Evolutionary conservation across 352 stramenopile genomes (phyloP), one percentile per base, ranked within the genome.

Genomic region (Phytophthora meadii): DNA sequence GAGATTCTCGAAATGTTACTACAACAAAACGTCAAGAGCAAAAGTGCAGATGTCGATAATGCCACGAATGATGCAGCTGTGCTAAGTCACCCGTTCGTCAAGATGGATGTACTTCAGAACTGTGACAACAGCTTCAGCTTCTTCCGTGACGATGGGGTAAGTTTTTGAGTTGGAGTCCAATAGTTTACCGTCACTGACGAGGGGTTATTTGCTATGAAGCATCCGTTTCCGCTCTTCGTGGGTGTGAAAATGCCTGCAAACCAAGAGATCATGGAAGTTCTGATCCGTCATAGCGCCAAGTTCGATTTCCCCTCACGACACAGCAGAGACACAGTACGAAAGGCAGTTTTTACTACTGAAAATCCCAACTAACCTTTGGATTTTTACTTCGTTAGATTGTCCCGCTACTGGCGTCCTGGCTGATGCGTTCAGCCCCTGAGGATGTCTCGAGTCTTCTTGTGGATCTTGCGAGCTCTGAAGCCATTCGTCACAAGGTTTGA

Each of bases 251-350:
- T 58, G 27, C 54, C 42, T 1, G 54, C 36, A 25, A 55, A 65
- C 17, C 25, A 57, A 41, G 62, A 70, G 19, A 52, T 70, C 25
- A 65, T 70, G 55, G 54, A 66, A 19, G 62, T 70, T 6, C 6
- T 70, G 32, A 61, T 70, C 17, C 62, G 55, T n/a, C 54, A 70
- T 44, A 48, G 44, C 11, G 62, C 62, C 34, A 66, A 56, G 15
- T 66, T 70, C 40, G 48, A 65, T 19, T 70, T 70, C 55, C 62
- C 62, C 28, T 49, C 62, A 0, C 42, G 14, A 3, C 49, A 56
- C 24, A 70, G 62, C 12, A 49, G 55, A 12, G 54, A 70, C 11
- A 46, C 62, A 41, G 55, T 70, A 61, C 54, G 40, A 40, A 19
- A 15, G 17, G 17, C 6, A 30, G n/a, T 40, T 36, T 3, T 36